Base-by-base conservation (phyloP, 2,329 filamentous ascomycete species). In the Graphiopsis chlorocephala region DNA sequence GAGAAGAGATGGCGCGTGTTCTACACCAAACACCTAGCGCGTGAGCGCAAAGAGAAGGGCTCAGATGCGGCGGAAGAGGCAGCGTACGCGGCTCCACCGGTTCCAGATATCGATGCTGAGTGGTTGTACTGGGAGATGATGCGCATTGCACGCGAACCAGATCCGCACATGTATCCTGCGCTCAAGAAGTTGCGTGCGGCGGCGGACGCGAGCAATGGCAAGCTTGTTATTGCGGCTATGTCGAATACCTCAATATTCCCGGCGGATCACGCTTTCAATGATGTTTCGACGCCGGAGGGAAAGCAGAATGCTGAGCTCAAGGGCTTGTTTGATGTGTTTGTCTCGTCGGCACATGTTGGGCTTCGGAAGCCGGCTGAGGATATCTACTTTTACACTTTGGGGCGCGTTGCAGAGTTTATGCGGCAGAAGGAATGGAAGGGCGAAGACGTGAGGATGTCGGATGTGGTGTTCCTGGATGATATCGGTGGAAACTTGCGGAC, bases 91-190 rank as follows among this genome's bases (percentile, higher is more conserved):
- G 71, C 68, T 12, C 90, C 91, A 1, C 83, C 87, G 0, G 75
- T 93, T 0, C 94, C 94, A 0, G 77, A 81, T 1, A 84, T 98
- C 53, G 89, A 98, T 72, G 90, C 86, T 15, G 88, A 92, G 74
- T 87, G 81, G 78, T 82, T 99, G 29, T 97, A 97, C 80, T 90
- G 91, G 85, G 85, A 90, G 72, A 98, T 98, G 93, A 97, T 98
- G 92, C 79, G 82, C 4, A 79, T 84, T 14, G 88, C 90, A 12
- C 83, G 86, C 6, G 78, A 80, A 1, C 88, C 90, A 0, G 94
- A 99, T 75, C 92, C 92, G 4, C 91, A 90, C 82, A 95, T 98
- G 89, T 92, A 86, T 68, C 93, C 93, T 0, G 93, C 93, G 1
- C 80, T 98, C 47, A 79, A 87, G 72, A 86, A 83, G 42, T 81